Base-by-base conservation (phyloP, 495 filamentous ascomycete genomes). In the Penicillium mononematosum region DNA sequence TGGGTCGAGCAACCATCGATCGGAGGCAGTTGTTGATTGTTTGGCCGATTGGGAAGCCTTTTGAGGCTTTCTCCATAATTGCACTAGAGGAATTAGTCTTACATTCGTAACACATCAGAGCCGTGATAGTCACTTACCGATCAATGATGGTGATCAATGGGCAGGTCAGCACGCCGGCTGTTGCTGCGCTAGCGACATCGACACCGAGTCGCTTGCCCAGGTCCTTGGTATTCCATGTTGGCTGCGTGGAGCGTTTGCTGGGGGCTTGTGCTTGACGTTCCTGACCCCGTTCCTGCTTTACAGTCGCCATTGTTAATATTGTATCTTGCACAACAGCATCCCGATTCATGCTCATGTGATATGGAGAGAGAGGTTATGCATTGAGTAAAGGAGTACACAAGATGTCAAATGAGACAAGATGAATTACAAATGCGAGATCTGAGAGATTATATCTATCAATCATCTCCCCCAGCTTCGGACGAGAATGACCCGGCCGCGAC, bases 31-130 rank as follows among this genome's bases (percentile, higher is more conserved):
- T 53, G 78, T 81, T 62, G 29, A 96, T 75, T 45, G 89, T 92
- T 46, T 75, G 68, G 45, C 72, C 71, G 56, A 97, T 85, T n/a
- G 88, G 81, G 59, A 81, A 80, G 53, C 86, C 83, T 62, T 91
- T 92, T 42, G 90, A 91, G 16, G 93, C 90, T 76, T 96, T 96
- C 74, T 97, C 92, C 73, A 97, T 96, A 65, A 98, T 96, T 11
- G 86, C 90, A 51, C 91, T 96, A 63, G 27, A 49, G 36, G 8
- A 9, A 54, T 64, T 42, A 67, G 45, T 39, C 19, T 42, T 31
- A 5, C n/a, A 12, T 22, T 27, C 11, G 8, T 27, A 52, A 24
- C 32, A 22, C 12, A 14, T 25, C 16, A 36, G 19, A 22, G 36
- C 60, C 53, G 19, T 50, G n/a, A 24, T 39, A 45, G 41, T 31